Conservation (phyloP, 306 rosid genomes). For the Pachyrhizus erosus region DNA sequence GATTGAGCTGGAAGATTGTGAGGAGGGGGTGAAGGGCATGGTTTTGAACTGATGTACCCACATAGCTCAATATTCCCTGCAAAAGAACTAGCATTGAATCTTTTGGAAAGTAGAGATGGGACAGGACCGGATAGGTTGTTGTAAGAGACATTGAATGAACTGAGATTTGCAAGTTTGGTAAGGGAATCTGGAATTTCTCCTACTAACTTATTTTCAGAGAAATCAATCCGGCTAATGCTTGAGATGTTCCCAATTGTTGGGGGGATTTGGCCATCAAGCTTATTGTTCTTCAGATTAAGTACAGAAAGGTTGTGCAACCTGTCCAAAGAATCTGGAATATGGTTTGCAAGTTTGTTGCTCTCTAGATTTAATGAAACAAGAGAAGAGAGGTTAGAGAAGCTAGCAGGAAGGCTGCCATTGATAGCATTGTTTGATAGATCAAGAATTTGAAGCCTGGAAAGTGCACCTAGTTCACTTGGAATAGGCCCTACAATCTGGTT, state of each 20-base stretch:
- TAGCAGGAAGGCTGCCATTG: conserved; percentile 74
- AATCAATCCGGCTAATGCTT: conserved; percentile 63
- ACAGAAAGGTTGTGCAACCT: conserved; percentile 66
- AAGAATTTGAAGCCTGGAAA: conserved; percentile 66
- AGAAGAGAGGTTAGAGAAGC: conserved; percentile 69
- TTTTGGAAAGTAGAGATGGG: conserved; percentile 68
- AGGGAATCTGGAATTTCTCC: conserved; percentile 81
- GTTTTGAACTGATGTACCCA: conserved; percentile 66
- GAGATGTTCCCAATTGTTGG: conserved; percentile 77
- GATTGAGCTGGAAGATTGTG: conserved; percentile 64
- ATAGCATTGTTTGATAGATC: conserved; percentile 81
- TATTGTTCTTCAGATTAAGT: conserved; percentile 68
- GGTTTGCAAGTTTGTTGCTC: conserved; percentile 55
- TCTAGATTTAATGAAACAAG: conserved; percentile 63
- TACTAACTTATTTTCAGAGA: conserved; percentile 65
- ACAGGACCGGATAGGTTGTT: conserved; percentile 90
- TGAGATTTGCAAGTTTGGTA: conserved; percentile 62
- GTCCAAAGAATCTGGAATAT: conserved; percentile 59
- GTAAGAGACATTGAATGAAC: conserved; percentile 79
- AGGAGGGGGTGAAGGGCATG: conserved; percentile 69
- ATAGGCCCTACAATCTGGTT: conserved; percentile 68
- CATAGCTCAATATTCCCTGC: conserved; percentile 81
- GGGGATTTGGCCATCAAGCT: conserved; percentile 78
- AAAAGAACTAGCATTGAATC: conserved; percentile 88
- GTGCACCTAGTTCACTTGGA: conserved; percentile 70